A percentile compares a stretch with the other conserved stretches of the same genome.
These are phyloP conservation scores for Diplodia scrobiculata DNA, from an alignment of 2,329 filamentous ascomycete genomes.

Conservation along the genomic window DNA sequence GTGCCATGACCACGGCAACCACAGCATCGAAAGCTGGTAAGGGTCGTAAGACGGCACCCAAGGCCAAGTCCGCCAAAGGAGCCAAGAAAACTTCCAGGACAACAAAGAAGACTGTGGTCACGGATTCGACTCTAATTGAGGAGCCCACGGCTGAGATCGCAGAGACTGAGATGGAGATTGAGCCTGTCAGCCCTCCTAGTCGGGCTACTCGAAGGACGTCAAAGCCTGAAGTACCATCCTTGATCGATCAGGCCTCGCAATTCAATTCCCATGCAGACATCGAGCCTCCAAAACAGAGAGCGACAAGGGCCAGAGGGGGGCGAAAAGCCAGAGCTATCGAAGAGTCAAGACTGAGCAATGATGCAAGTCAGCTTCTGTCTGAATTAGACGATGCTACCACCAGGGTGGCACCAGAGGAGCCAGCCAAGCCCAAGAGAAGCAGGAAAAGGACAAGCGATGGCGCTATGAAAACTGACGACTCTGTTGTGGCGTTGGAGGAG, in stretches of 20 bases:
- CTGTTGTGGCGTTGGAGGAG: conserved; percentile 32
- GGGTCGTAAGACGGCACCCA: conserved; percentile 49
- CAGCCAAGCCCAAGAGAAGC: conserved; percentile 35
- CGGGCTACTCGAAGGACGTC: conserved; percentile 5
- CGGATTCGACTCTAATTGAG: conserved; percentile 27
- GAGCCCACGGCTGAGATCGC: background rate
- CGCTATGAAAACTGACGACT: conserved; percentile 34
- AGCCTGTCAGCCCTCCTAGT: background rate
- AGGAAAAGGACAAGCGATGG: conserved; percentile 47
- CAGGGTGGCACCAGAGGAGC: conserved; percentile 27
- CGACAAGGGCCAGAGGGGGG: conserved; percentile 11
- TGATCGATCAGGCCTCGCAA: conserved; percentile 3
- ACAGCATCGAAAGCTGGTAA: conserved; percentile 43
- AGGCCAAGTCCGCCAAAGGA: conserved; percentile 42
- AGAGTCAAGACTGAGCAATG: conserved; percentile 27
- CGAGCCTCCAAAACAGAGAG: conserved; percentile 4
- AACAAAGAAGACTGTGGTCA: conserved; percentile 39
- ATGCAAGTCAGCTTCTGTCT: conserved; percentile 36
- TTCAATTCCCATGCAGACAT: background rate
- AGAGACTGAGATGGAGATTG: conserved; percentile 1
- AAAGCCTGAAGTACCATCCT: conserved; percentile 3
- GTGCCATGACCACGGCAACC: conserved; percentile 53
- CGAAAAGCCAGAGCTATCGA: conserved; percentile 12
- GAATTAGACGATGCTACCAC: conserved; percentile 33
- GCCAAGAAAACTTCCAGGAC: conserved; percentile 43